phyloP scores from a whole-genome alignment of 1,284 basidiomycete species.

The Rhodotorula sp. region DNA sequence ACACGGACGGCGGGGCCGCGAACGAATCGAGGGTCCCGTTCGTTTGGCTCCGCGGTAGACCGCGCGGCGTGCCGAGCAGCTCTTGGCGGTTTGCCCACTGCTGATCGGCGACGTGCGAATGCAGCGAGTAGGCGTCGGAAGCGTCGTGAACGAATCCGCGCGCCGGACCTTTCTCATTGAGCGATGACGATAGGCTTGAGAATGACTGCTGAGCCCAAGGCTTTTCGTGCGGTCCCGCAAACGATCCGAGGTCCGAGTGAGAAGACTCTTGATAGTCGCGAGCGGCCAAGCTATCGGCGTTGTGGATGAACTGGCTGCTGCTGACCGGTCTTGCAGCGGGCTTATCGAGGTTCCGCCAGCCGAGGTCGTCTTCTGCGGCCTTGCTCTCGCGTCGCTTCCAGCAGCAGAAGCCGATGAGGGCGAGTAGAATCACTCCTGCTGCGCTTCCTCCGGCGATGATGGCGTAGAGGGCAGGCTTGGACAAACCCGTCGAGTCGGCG shows the following conservation, averaged over 20 bases:
- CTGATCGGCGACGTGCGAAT: background rate
- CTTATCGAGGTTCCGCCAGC: constrained; percentile 22
- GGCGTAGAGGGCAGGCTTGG: constrained; percentile 19
- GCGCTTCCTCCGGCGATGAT: constrained; percentile 30
- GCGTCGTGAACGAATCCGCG: background rate
- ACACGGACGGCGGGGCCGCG: background rate
- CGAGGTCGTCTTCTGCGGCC: constrained; percentile 24
- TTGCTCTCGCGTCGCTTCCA: constrained; percentile 33
- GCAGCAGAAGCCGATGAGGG: constrained; percentile 29
- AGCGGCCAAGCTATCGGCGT: constrained; percentile 2
- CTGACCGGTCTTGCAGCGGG: background rate
- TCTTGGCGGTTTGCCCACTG: background rate
- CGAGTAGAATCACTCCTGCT: constrained; percentile 9
- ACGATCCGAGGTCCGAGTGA: background rate
- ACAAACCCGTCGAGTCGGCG: background rate
- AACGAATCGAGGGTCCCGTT: background rate
- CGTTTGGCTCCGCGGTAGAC: background rate
- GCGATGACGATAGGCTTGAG: background rate
- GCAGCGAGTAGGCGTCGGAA: constrained; percentile 3
- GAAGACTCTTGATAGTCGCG: no score
- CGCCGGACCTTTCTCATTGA: background rate
- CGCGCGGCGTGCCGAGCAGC: constrained; percentile 3
- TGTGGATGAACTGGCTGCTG: background rate
- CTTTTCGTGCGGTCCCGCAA: background rate
- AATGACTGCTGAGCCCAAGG: constrained; percentile 11